phyloP scores from a whole-genome alignment of 768 basidiomycete species.

The Mycena venus region DNA sequence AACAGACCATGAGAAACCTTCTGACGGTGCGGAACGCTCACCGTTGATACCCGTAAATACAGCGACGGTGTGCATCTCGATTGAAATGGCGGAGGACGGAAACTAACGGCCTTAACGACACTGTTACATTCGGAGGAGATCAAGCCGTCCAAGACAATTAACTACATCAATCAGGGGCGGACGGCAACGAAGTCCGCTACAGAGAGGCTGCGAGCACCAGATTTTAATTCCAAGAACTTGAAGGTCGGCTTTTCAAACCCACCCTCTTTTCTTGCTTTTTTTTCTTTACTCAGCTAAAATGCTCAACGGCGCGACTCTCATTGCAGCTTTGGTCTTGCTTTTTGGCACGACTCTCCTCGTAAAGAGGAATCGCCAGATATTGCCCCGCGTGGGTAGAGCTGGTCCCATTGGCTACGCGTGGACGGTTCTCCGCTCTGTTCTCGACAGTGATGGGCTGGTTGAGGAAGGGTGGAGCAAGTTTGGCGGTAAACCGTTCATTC shows the following conservation, averaged over 20 bases:
- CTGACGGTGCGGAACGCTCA: too few relatives aligned
- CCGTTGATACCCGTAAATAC: too few relatives aligned
- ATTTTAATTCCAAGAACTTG: not conserved
- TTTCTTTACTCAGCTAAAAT: not conserved
- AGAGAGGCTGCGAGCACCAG: not conserved
- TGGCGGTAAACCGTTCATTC: slow-evolving; percentile 28
- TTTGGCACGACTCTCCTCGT: not conserved
- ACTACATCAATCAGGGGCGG: too few relatives aligned
- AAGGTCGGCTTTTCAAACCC: not conserved
- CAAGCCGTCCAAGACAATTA: too few relatives aligned
- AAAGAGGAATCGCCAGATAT: not conserved
- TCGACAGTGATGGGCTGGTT: slow-evolving; percentile 26
- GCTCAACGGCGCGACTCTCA: not conserved
- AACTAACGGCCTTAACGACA: too few relatives aligned
- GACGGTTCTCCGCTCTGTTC: slow-evolving; percentile 25
- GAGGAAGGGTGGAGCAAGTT: slow-evolving; percentile 30
- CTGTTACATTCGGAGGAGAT: too few relatives aligned
- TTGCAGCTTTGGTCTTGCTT: not conserved
- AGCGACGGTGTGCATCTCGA: too few relatives aligned
- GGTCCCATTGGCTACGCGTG: slow-evolving; percentile 32
- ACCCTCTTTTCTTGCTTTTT: not conserved
- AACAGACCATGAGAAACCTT: too few relatives aligned
- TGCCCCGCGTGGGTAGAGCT: slow-evolving; percentile 30
- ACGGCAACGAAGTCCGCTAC: not conserved
- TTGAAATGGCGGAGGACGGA: too few relatives aligned